Evolutionary conservation across 371 early-diverging fungal genomes (phyloP).

Genomic region (Rhizopus delemar): DNA sequence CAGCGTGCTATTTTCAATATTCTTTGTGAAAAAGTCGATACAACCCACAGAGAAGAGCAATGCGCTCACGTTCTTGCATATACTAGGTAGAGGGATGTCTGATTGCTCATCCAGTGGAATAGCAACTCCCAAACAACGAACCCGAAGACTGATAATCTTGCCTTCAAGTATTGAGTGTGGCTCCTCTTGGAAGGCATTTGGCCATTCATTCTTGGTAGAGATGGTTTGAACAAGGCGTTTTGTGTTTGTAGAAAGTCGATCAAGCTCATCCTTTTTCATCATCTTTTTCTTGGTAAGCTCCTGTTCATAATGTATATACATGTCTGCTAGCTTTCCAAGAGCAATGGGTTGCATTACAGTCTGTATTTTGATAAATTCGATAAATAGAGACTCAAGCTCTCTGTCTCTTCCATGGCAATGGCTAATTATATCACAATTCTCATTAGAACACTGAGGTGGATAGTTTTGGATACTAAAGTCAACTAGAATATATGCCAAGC

Average conservation of each 20-base stretch:
- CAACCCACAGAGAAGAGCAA: constrained; percentile 63
- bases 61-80: constrained; percentile 44
- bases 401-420: constrained; percentile 23
- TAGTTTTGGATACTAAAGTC: constrained; percentile 68
- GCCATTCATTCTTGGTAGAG: constrained; percentile 52
- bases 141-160: constrained; percentile 51
- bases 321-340: constrained; percentile 67
- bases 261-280: constrained; percentile 57
- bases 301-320: constrained; percentile 68
- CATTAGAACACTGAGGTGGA: constrained; percentile 6
- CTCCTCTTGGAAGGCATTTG: constrained; percentile 45
- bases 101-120: constrained; percentile 61
- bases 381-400: constrained; percentile 49
- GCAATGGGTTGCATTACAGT: constrained; percentile 81
- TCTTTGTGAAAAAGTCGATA: constrained; percentile 61
- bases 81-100: constrained; percentile 31
- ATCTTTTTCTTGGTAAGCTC: constrained; percentile 67
- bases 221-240: constrained; percentile 63
- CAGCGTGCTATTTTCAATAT: constrained; percentile 60
- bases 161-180: constrained; percentile 59
- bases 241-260: constrained; percentile 66
- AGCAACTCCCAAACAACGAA: constrained; percentile 66
- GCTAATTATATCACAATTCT: constrained; percentile 10
- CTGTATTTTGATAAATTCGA: constrained; percentile 64
- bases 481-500: constrained; percentile 72